phyloP scores from a whole-genome alignment of 2,329 filamentous ascomycete species.

The Elsinoe fawcettii region DNA sequence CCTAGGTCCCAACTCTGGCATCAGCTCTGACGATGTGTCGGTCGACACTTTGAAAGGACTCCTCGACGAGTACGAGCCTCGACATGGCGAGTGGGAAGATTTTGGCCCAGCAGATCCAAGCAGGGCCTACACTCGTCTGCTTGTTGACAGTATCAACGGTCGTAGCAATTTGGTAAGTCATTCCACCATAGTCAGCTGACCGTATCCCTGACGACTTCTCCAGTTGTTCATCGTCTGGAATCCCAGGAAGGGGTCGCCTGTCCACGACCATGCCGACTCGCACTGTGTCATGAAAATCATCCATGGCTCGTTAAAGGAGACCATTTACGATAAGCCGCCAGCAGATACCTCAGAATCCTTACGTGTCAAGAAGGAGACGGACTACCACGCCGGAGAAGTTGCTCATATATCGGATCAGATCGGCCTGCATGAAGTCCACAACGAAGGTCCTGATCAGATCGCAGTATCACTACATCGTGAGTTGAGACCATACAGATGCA shows the following conservation, averaged over 20 bases:
- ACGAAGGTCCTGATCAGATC: conserved; percentile 61
- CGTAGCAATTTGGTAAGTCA: conserved; percentile 63
- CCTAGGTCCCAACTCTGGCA: conserved; percentile 71
- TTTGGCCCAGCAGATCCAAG: conserved; percentile 67
- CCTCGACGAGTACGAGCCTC: conserved; percentile 67
- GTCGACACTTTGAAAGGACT: conserved; percentile 60
- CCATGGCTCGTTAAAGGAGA: conserved; percentile 70
- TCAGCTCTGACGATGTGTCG: conserved; percentile 75
- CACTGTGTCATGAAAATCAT: conserved; percentile 91
- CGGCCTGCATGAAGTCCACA: conserved; percentile 75
- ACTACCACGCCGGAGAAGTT: conserved; percentile 63
- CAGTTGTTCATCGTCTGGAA: conserved; percentile 77
- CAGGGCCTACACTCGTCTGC: conserved; percentile 73
- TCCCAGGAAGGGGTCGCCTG: conserved; percentile 71
- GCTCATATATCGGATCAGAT: conserved; percentile 88
- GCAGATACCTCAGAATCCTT: conserved; percentile 8
- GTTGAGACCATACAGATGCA: conserved; percentile 23
- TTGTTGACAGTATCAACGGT: conserved; percentile 83
- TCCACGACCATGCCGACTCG: conserved; percentile 72
- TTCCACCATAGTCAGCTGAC: not conserved
- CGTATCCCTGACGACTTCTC: not conserved
- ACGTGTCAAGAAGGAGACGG: conserved; percentile 56
- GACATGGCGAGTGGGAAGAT: conserved; percentile 60
- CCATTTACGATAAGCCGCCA: conserved; percentile 57
- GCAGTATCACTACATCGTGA: conserved; percentile 75